Base-by-base conservation (phyloP, 2,329 filamentous ascomycete species). In the Colletotrichum limetticola region DNA sequence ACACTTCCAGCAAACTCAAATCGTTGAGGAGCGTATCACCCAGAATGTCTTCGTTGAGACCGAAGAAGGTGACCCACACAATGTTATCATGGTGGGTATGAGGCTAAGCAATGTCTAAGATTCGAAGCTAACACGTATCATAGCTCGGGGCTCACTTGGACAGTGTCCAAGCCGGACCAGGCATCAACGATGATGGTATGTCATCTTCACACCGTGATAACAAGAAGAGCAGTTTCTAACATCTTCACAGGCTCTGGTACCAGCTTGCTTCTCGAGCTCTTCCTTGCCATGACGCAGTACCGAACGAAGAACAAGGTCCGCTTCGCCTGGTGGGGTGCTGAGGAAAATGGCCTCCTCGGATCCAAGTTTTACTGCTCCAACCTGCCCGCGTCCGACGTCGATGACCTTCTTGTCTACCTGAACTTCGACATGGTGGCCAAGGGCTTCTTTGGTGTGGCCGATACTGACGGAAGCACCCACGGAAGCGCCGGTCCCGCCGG, bases 41-140 rank as follows among this genome's bases (percentile, higher is more conserved):
- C 84, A 84, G 77, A 87, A 87, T 60, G 80, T 87, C 28, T 82
- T 87, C 74, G 82, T 83, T 2, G 84, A 87, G 78, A 87, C 85
- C 3, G 83, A 82, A 61, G 80, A 80, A 9, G 85, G 85, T 3
- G 84, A 86, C 67, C 82, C 79, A 1, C 78, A 82, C 69, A 86
- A 85, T 42, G 80, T 85, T 2, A 77, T 86, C 19, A 80, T 84
- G 74, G 74, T 76, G 22, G 22, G 65, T 14, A 6, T 32, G 12
- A 6, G 2, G 19, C 4, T 6, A 4, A 61, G 1, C 11, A 8
- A 12, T 19, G 9, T 3, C 4, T 35, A 14, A 11, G 2, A 24
- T 22, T 57, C 2, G 58, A 24, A 19, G 65, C 16, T 14, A 14
- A 22, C 5, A 26, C 5, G 12, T 8, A 1, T 35, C 28, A 5